These are phyloP conservation scores for Monosporascus sp. DNA, from an alignment of 2,329 filamentous ascomycete species.

Conservation along the genomic window DNA sequence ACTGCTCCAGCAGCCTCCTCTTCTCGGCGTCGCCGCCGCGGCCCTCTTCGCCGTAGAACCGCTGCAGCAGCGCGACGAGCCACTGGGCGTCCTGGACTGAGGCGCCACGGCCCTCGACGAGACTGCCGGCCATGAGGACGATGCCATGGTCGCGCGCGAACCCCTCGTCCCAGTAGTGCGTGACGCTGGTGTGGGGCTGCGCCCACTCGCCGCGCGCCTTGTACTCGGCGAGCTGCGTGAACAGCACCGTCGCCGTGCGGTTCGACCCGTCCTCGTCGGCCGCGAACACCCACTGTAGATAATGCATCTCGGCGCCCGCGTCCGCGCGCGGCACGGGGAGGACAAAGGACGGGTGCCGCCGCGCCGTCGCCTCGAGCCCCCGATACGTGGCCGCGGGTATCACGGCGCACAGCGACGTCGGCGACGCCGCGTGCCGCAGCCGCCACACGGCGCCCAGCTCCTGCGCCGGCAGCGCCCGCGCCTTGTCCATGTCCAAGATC, in stretches of 20 bases:
- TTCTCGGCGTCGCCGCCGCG: slow-evolving; percentile 57
- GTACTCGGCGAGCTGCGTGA: slow-evolving; percentile 90
- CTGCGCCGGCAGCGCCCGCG: slow-evolving; percentile 63
- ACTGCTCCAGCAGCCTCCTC: slow-evolving; percentile 71
- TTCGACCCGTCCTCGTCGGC: slow-evolving; percentile 40
- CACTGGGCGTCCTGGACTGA: slow-evolving; percentile 78
- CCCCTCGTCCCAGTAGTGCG: slow-evolving; percentile 70
- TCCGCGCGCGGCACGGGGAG: slow-evolving; percentile 70
- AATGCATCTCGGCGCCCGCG: slow-evolving; percentile 84
- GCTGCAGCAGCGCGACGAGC: slow-evolving; percentile 87
- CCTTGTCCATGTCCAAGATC: slow-evolving; percentile 74
- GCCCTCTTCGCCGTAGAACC: slow-evolving; percentile 68
- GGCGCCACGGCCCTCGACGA: slow-evolving; percentile 71
- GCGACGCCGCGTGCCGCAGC: slow-evolving; percentile 69
- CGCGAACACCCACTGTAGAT: slow-evolving; percentile 89
- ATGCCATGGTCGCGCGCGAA: slow-evolving; percentile 67
- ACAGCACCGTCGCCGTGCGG: slow-evolving; percentile 70
- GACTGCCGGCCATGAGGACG: slow-evolving; percentile 79
- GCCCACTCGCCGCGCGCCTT: slow-evolving; percentile 87
- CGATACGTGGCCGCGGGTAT: slow-evolving; percentile 71
- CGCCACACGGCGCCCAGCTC: slow-evolving; percentile 90
- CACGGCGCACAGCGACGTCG: slow-evolving; percentile 74
- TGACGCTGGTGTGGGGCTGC: slow-evolving; percentile 87
- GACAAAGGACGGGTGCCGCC: slow-evolving; percentile 79
- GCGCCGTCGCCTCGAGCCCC: slow-evolving; percentile 65